Percentiles rank a stretch among this genome's conserved stretches.
These are phyloP conservation scores for Coccomyxa sp. DNA, from an alignment of 139 green algal genomes.

Conservation along the genomic window DNA sequence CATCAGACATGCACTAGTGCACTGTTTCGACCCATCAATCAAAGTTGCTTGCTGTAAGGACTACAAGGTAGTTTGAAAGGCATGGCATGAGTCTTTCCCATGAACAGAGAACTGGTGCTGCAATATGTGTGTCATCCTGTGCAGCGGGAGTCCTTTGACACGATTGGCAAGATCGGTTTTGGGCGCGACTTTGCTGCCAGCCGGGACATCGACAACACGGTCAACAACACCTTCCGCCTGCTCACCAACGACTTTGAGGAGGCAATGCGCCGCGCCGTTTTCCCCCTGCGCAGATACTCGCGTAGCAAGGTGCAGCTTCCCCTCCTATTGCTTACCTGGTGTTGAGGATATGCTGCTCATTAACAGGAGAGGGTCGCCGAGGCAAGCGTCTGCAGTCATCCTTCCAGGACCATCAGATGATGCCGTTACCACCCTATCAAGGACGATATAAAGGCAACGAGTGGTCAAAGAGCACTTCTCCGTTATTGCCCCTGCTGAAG, in stretches of 20 bases:
- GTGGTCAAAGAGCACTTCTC: no score
- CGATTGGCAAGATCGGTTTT: not conserved
- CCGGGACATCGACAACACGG: not conserved
- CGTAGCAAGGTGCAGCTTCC: not conserved
- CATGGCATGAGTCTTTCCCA: no score
- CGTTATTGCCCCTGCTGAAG: no score
- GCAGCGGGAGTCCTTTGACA: not conserved
- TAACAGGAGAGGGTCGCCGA: no score
- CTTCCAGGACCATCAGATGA: no score
- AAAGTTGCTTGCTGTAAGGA: not conserved
- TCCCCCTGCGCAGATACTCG: not conserved
- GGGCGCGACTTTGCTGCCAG: not conserved
- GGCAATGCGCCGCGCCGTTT: not conserved
- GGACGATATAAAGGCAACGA: no score
- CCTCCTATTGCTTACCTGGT: no score
- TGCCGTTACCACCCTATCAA: no score
- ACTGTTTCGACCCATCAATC: not conserved
- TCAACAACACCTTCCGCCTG: not conserved
- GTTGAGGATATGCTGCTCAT: no score
- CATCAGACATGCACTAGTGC: not conserved
- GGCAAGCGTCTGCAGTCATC: no score
- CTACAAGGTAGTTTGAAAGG: no score
- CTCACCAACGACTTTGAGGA: not conserved
- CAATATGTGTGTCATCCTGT: not conserved
- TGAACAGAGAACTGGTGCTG: not conserved